phyloP scores from a whole-genome alignment of 2,329 filamentous ascomycete species.

The Fusarium xyrophilum region DNA sequence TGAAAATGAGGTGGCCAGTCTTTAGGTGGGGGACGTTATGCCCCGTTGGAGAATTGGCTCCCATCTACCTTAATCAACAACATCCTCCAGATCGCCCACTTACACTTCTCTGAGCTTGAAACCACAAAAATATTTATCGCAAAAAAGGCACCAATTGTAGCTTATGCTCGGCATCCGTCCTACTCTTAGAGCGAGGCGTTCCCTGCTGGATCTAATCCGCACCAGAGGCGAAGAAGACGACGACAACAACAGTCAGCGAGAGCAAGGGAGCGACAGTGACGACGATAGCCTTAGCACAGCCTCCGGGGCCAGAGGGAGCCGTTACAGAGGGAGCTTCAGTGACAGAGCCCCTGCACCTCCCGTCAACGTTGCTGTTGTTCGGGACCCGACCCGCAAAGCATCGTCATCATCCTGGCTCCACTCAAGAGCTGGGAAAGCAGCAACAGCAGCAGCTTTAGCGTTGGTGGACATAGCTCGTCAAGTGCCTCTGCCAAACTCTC shows the following conservation, averaged over 20 bases:
- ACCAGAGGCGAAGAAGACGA: constrained; percentile 44
- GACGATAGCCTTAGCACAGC: constrained; percentile 8
- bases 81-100: constrained; percentile 2
- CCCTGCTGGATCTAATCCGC: constrained; percentile 59
- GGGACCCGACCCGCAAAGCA: constrained; percentile 34
- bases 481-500: constrained; percentile 53
- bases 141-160: constrained; percentile 19
- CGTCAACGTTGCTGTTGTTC: constrained; percentile 19
- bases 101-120: constrained; percentile 9
- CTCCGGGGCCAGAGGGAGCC: constrained; percentile 6
- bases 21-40: too few relatives aligned
- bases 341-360: constrained; percentile 33
- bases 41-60: neutral
- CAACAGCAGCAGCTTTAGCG: constrained; percentile 28
- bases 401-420: constrained; percentile 48
- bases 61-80: constrained; percentile 23
- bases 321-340: constrained; percentile 27
- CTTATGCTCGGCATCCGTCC: constrained; percentile 60
- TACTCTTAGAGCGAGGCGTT: constrained; percentile 59
- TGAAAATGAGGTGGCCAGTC: too few relatives aligned
- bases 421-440: constrained; percentile 29
- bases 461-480: constrained; percentile 48
- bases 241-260: constrained; percentile 20
- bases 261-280: constrained; percentile 19
- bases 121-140: constrained; percentile 16